Conservation (phyloP, 164 flowering plant genomes). For the Vitis cinerea region DNA sequence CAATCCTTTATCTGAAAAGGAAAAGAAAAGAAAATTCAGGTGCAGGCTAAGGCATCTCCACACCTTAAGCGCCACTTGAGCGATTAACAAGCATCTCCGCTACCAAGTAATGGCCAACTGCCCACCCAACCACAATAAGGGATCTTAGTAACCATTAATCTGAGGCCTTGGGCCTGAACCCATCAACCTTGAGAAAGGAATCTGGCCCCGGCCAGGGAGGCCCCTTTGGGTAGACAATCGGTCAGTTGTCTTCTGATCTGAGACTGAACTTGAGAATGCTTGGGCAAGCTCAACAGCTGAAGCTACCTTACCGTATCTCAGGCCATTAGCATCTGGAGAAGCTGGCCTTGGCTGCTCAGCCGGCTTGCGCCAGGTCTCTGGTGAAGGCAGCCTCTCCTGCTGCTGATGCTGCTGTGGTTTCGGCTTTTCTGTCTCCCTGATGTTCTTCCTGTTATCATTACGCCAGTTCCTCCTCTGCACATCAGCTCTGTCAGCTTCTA, state of each 20-base stretch:
- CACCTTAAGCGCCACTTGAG: too few species aligned
- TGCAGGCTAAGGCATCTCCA: too few species aligned
- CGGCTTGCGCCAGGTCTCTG: constrained; percentile 88
- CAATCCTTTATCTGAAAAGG: too few species aligned
- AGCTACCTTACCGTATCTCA: constrained; percentile 59
- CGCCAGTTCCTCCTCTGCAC: constrained; percentile 62
- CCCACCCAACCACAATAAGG: not conserved
- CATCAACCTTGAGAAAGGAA: constrained; percentile 74
- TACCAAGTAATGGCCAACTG: not conserved
- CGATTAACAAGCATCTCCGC: not conserved
- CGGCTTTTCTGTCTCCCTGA: constrained; percentile 47
- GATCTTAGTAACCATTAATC: constrained; percentile 58
- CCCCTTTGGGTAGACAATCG: constrained; percentile 41
- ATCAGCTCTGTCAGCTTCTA: constrained; percentile 44
- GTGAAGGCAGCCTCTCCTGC: constrained; percentile 61
- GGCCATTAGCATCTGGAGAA: constrained; percentile 27
- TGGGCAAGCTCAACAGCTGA: constrained; percentile 85
- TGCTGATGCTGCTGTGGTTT: constrained; percentile 27
- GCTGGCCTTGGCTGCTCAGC: constrained; percentile 43
- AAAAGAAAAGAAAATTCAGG: too few species aligned
- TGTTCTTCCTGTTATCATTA: constrained; percentile 46
- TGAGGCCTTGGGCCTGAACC: constrained; percentile 52
- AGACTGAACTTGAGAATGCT: constrained; percentile 64
- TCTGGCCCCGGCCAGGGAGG: constrained; percentile 41
- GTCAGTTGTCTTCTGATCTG: constrained; percentile 44